A percentile compares a stretch with the other conserved stretches of the same genome.
These are phyloP conservation scores for Sporothrix dimorphospora DNA, from an alignment of 2,329 filamentous ascomycete genomes.

Conservation along the genomic window DNA sequence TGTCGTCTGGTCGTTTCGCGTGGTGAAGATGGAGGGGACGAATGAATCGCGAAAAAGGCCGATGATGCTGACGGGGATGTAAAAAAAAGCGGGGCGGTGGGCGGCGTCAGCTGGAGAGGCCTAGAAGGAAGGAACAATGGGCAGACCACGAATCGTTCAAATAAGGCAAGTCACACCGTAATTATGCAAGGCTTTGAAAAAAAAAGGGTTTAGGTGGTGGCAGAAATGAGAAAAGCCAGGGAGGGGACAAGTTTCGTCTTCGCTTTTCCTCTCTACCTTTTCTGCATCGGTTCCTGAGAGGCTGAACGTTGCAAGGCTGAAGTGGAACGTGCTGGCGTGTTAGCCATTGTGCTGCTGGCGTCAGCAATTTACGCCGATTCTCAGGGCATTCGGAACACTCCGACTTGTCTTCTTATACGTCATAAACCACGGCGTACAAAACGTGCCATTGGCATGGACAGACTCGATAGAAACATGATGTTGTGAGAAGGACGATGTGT, in stretches of 20 bases:
- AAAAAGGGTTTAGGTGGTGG: background rate
- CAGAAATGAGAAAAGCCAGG: background rate
- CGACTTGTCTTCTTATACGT: too few relatives aligned
- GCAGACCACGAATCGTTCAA: background rate
- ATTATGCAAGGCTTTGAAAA: background rate
- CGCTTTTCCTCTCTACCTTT: background rate
- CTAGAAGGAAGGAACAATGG: slow-evolving; percentile 17
- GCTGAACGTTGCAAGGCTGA: slow-evolving; percentile 4
- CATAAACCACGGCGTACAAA: background rate
- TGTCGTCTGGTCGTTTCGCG: background rate
- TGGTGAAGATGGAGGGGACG: background rate
- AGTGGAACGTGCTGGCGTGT: background rate
- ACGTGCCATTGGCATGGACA: too few relatives aligned
- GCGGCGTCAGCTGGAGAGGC: slow-evolving; percentile 3
- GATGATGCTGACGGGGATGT: background rate
- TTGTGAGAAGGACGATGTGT: background rate
- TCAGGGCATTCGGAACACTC: too few relatives aligned
- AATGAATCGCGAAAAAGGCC: background rate
- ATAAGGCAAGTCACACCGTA: slow-evolving; percentile 6
- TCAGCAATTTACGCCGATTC: slow-evolving; percentile 14
- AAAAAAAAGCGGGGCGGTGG: slow-evolving; percentile 4
- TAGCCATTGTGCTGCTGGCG: background rate
- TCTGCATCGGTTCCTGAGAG: background rate
- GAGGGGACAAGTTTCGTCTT: background rate
- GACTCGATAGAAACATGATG: background rate